A percentile compares a stretch with the other conserved stretches of the same genome.
These are phyloP conservation scores for Populus tremula DNA, from an alignment of 345 rosid species.

Conservation along the genomic window DNA sequence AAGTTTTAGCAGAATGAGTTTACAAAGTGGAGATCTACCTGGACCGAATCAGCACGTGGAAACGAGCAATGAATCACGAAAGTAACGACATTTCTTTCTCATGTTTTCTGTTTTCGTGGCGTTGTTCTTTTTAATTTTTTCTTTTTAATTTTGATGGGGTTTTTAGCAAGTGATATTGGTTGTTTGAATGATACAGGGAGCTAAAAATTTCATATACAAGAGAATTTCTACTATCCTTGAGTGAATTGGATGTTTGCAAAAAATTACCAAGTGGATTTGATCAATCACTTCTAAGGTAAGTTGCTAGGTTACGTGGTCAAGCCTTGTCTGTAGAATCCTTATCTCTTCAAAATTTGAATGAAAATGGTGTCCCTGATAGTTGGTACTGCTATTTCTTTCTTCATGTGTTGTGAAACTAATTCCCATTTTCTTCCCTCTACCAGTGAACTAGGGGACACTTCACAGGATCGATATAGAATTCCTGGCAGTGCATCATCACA, in stretches of 20 bases:
- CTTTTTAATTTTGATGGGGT: not conserved
- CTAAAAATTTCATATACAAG: slow-evolving; percentile 54
- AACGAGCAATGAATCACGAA: slow-evolving; percentile 30
- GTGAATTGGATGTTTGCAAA: slow-evolving; percentile 71
- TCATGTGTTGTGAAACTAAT: slow-evolving; percentile 3
- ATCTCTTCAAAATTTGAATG: not conserved
- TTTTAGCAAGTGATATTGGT: not conserved
- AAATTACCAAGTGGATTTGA: slow-evolving; percentile 62
- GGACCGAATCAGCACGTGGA: slow-evolving; percentile 40
- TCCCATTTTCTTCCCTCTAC: slow-evolving; percentile 14
- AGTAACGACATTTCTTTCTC: slow-evolving; percentile 30
- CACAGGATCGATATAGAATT: slow-evolving; percentile 54
- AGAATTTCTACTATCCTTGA: slow-evolving; percentile 64
- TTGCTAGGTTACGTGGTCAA: not conserved
- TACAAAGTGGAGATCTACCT: slow-evolving; percentile 43
- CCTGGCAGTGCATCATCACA: slow-evolving; percentile 55
- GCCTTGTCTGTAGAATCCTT: not conserved
- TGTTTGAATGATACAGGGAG: slow-evolving; percentile 50
- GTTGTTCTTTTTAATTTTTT: not conserved
- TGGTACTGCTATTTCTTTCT: slow-evolving; percentile 8
- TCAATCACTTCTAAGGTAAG: slow-evolving; percentile 59
- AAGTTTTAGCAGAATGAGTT: slow-evolving; percentile 55
- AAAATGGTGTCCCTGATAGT: not conserved
- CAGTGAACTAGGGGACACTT: slow-evolving; percentile 68
- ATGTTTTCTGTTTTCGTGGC: not conserved